Evolutionary conservation across 1,284 basidiomycete species (phyloP).

Genomic region (Leucoagaricus sp.): DNA sequence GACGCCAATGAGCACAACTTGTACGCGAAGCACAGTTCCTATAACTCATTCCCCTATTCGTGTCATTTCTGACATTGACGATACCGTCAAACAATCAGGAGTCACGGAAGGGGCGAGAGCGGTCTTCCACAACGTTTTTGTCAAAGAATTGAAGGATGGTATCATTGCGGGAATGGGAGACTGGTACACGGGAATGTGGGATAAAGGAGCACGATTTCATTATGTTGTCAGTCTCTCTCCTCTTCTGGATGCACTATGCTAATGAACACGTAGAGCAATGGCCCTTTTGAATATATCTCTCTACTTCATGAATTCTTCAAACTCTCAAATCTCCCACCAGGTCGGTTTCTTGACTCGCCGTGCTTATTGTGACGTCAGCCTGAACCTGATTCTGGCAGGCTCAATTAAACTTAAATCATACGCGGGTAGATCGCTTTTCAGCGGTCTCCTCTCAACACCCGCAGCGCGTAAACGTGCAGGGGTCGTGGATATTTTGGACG

Average conservation of each 20-base stretch:
- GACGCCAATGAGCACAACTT: neutral
- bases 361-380: neutral
- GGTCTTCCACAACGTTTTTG: conserved; percentile 80
- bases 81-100: conserved; percentile 85
- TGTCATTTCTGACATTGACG: conserved; percentile 93
- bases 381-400: conserved; percentile 32
- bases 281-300: conserved; percentile 84
- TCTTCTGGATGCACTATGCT: neutral
- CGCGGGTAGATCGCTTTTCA: conserved; percentile 78
- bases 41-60: conserved; percentile 63
- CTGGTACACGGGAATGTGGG: conserved; percentile 77
- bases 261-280: conserved; percentile 67
- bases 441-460: conserved; percentile 71
- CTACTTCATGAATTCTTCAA: conserved; percentile 80
- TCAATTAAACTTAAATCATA: conserved; percentile 81
- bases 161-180: conserved; percentile 85
- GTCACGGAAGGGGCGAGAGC: conserved; percentile 73
- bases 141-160: conserved; percentile 74
- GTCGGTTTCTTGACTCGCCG: conserved; percentile 31
- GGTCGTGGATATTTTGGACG: conserved; percentile 77
- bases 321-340: conserved; percentile 66
- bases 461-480: conserved; percentile 79
- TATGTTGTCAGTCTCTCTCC: conserved; percentile 68
- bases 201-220: conserved; percentile 75
- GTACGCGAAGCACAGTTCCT: conserved; percentile 36